phyloP scores from a whole-genome alignment of 202 grass and related monocot species.

The Panicum virgatum region DNA sequence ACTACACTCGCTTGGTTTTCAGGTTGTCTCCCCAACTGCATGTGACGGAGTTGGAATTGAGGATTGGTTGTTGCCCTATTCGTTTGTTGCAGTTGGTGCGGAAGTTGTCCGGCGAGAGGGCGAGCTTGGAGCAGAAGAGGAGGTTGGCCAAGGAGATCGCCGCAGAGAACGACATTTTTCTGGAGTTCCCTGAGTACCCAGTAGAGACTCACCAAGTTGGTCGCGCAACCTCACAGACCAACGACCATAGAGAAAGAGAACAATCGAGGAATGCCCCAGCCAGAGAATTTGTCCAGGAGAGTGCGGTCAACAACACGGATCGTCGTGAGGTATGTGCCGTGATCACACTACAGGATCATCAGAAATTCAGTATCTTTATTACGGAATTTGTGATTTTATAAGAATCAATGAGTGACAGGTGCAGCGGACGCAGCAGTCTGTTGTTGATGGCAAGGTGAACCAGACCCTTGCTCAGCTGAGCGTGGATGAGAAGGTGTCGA shows the following conservation, averaged over 20 bases:
- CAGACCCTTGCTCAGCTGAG: conserved; percentile 31
- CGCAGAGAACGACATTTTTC: conserved; percentile 63
- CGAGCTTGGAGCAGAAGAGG: conserved; percentile 58
- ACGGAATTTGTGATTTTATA: neutral
- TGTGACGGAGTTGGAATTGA: conserved; percentile 20
- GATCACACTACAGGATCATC: neutral
- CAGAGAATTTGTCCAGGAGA: neutral
- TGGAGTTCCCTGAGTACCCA: conserved; percentile 43
- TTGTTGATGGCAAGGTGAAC: conserved; percentile 12
- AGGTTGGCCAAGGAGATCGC: conserved; percentile 78
- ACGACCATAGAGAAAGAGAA: neutral
- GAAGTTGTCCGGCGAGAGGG: conserved; percentile 60
- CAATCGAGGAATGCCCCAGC: neutral
- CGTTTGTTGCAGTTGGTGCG: conserved; percentile 67
- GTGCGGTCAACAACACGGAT: conserved; percentile 13
- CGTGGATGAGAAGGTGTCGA: conserved; percentile 13
- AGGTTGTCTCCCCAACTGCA: conserved; percentile 24
- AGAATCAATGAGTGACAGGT: conserved; percentile 12
- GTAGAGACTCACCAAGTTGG: neutral
- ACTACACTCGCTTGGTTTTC: conserved; percentile 16
- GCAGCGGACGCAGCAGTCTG: conserved; percentile 23
- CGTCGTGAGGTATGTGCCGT: conserved; percentile 14
- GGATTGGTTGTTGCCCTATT: neutral
- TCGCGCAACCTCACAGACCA: neutral
- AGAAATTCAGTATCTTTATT: neutral